phyloP scores from a whole-genome alignment of 2,329 filamentous ascomycete species.

The Teratosphaeria destructans region DNA sequence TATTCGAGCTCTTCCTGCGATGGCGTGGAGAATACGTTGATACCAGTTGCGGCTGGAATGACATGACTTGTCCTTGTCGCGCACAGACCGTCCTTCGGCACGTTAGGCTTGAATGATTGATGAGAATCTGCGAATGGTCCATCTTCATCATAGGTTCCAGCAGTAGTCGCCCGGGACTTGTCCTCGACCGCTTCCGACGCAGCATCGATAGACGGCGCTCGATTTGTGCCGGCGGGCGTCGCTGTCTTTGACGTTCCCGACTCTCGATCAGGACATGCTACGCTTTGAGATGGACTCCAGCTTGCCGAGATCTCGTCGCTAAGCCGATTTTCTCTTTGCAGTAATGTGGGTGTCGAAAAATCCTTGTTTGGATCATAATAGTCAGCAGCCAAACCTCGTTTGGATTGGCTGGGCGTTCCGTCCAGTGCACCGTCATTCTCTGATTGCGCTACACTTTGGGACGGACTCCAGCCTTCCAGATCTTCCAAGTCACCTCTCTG shows the following conservation, averaged over 20 bases:
- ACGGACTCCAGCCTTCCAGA: conserved; percentile 15
- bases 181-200: not conserved
- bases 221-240: not conserved
- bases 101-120: not conserved
- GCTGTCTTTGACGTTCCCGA: not conserved
- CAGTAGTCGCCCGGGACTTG: not conserved
- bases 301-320: conserved; percentile 1
- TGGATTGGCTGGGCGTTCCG: conserved; percentile 3
- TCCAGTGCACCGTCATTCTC: not conserved
- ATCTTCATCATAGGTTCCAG: not conserved
- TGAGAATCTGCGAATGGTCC: not conserved
- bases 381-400: conserved; percentile 20
- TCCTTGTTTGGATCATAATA: conserved; percentile 20
- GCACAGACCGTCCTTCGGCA: not conserved
- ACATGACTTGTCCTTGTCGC: not conserved
- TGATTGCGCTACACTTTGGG: conserved; percentile 12
- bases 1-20: conserved; percentile 15
- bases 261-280: conserved; percentile 2
- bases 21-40: conserved; percentile 16
- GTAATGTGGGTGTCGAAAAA: conserved; percentile 10
- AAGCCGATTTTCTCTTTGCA: not conserved
- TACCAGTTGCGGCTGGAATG: not conserved
- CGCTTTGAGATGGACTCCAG: conserved; percentile 19
- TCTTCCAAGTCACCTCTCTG: not conserved
- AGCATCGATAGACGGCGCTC: not conserved